Evolutionary conservation across 2,329 filamentous ascomycete genomes (phyloP).

Genomic region (Aspergillus calidoustus): DNA sequence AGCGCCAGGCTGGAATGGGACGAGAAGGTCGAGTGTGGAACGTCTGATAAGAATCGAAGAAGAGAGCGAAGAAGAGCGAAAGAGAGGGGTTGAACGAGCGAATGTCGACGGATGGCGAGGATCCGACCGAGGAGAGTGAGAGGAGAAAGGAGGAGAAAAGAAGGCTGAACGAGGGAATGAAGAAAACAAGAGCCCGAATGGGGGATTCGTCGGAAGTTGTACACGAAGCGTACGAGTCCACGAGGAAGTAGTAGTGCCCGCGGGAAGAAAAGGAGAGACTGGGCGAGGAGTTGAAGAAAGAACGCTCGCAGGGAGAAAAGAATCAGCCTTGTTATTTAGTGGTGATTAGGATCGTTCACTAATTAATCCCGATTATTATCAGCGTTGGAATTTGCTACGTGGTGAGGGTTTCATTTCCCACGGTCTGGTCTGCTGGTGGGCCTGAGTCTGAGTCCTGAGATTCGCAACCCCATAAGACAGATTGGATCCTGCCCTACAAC

Average conservation of each 20-base stretch:
- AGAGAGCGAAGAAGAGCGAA: constrained; percentile 4
- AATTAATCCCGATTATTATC: neutral
- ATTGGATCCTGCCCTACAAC: neutral
- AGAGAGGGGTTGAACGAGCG: constrained; percentile 25
- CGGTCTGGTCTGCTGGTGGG: neutral
- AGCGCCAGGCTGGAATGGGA: constrained; percentile 34
- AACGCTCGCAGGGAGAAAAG: neutral
- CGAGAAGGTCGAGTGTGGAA: constrained; percentile 23
- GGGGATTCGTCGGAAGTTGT: neutral
- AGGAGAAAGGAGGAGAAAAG: constrained; percentile 15
- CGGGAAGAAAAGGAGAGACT: constrained; percentile 3
- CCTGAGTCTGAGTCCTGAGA: neutral
- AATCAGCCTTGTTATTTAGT: neutral
- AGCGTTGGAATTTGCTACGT: neutral
- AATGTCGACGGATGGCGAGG: constrained; percentile 24
- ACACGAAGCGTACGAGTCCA: neutral
- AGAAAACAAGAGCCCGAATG: constrained; percentile 12
- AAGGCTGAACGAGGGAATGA: constrained; percentile 8
- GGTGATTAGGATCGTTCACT: neutral
- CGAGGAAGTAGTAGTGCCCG: neutral
- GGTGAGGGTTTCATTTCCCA: neutral
- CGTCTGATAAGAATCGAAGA: constrained; percentile 19
- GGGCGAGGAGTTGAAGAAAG: neutral
- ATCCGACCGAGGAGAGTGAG: constrained; percentile 21
- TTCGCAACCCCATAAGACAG: neutral